Conservation (phyloP, 75 land plant genomes). For the Larix kaempferi region DNA sequence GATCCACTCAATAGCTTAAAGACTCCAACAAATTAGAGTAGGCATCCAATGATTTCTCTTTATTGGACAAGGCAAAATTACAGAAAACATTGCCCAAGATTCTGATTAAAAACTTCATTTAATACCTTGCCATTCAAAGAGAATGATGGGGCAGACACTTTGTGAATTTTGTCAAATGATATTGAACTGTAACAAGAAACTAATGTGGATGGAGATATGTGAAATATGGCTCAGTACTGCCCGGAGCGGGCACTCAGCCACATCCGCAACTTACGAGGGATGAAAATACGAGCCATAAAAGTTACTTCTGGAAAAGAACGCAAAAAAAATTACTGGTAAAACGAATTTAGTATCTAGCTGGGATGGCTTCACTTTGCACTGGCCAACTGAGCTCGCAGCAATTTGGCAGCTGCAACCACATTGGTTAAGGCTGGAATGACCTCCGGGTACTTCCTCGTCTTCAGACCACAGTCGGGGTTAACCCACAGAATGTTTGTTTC, state of each 20-base stretch:
- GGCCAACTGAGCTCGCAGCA: conserved; percentile 60
- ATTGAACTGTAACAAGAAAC: too few relatives aligned
- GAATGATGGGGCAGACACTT: too few relatives aligned
- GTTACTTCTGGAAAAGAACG: not conserved
- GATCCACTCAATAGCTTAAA: too few relatives aligned
- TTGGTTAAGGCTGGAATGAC: conserved; percentile 65
- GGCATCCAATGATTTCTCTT: too few relatives aligned
- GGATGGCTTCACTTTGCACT: conserved; percentile 41
- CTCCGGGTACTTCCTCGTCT: conserved; percentile 77
- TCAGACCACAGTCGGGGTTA: conserved; percentile 83
- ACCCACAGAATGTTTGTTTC: conserved; percentile 82
- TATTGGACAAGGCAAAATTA: too few relatives aligned
- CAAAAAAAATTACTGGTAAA: not conserved
- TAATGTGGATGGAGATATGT: not conserved
- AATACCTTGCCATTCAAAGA: too few relatives aligned
- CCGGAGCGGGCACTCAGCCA: not conserved
- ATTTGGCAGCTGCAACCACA: conserved; percentile 84
- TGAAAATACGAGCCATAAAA: not conserved
- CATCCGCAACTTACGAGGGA: not conserved
- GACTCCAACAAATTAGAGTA: too few relatives aligned
- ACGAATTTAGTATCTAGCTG: not conserved
- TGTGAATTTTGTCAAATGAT: too few relatives aligned
- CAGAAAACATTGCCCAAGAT: too few relatives aligned
- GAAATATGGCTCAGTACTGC: not conserved
- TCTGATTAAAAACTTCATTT: too few relatives aligned